Percentiles rank a stretch among this genome's conserved stretches.
Evolutionary conservation across 2,329 filamentous ascomycete species (phyloP).

Genomic region (Exophiala sp.): DNA sequence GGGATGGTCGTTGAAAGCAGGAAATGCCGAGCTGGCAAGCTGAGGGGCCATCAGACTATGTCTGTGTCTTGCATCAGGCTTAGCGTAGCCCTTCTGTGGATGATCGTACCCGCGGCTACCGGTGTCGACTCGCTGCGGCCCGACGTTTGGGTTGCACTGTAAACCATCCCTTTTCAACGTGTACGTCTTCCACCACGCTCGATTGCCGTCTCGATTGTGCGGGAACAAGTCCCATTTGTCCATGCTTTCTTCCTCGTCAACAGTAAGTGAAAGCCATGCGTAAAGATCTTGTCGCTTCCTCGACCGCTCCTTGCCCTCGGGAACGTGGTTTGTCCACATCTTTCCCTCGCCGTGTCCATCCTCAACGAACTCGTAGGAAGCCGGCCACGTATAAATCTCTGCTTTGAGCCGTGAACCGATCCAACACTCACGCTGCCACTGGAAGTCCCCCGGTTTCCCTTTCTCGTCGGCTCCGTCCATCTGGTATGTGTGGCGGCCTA

Average conservation of each 20-base stretch:
- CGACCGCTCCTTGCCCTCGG: constrained; percentile 6
- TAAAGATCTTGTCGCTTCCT: constrained; percentile 23
- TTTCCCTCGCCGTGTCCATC: not conserved
- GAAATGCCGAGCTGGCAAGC: constrained; percentile 11
- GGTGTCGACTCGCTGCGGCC: constrained; percentile 8
- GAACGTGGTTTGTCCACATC: constrained; percentile 3
- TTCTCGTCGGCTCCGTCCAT: constrained; percentile 3
- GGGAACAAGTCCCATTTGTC: constrained; percentile 25
- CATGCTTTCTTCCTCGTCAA: constrained; percentile 21
- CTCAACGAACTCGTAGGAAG: constrained; percentile 14
- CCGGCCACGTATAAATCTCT: constrained; percentile 22
- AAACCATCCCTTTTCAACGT: constrained; percentile 13
- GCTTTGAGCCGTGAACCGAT: constrained; percentile 21
- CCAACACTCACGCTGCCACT: constrained; percentile 10
- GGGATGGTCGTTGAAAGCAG: constrained; percentile 11
- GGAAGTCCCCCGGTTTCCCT: not conserved
- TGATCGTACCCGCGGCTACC: not conserved
- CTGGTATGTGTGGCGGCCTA: not conserved
- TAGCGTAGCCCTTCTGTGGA: not conserved
- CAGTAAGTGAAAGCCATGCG: constrained; percentile 20
- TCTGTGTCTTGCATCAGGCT: too few relatives aligned
- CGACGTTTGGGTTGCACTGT: constrained; percentile 7
- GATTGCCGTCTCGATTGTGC: constrained; percentile 15
- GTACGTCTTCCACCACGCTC: constrained; percentile 17
- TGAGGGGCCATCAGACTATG: not conserved